These are phyloP conservation scores for Corrigiola litoralis DNA, from an alignment of 179 eudicot genomes.

Conservation along the genomic window DNA sequence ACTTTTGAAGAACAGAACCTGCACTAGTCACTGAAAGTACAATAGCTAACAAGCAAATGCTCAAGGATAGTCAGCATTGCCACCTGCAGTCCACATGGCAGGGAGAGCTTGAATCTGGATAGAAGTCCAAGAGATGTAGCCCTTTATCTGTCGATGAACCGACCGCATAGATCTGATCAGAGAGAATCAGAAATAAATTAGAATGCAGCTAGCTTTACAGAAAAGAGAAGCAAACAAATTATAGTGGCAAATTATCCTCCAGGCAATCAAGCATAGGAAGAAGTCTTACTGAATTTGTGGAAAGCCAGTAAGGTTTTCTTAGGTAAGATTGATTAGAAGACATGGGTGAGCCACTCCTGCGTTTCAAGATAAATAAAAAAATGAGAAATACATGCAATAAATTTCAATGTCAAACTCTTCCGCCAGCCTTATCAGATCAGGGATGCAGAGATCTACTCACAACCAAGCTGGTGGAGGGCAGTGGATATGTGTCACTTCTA, in stretches of 20 bases:
- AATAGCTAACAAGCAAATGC: neutral
- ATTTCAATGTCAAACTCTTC: neutral
- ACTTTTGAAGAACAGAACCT: neutral
- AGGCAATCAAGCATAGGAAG: neutral
- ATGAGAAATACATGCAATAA: neutral
- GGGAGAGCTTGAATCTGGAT: slow-evolving; percentile 61
- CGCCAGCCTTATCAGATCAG: neutral
- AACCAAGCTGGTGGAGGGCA: slow-evolving; percentile 99
- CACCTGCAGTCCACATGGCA: slow-evolving; percentile 86
- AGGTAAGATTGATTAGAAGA: slow-evolving; percentile 33
- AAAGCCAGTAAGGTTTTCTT: slow-evolving; percentile 80
- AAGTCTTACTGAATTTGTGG: slow-evolving; percentile 57
- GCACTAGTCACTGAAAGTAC: neutral
- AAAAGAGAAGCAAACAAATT: neutral
- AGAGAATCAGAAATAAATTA: neutral
- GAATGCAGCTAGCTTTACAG: neutral
- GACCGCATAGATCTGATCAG: slow-evolving; percentile 63
- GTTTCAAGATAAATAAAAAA: slow-evolving; percentile 14
- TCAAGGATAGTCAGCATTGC: slow-evolving; percentile 13
- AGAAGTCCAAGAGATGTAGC: slow-evolving; percentile 75
- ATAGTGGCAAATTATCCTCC: too few relatives aligned
- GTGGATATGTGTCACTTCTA: slow-evolving; percentile 85
- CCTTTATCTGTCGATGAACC: slow-evolving; percentile 70
- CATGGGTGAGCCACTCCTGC: slow-evolving; percentile 44
- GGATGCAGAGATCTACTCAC: slow-evolving; percentile 47